Base-by-base conservation (phyloP, 345 rosid species). In the Streptanthus diversifolius region DNA sequence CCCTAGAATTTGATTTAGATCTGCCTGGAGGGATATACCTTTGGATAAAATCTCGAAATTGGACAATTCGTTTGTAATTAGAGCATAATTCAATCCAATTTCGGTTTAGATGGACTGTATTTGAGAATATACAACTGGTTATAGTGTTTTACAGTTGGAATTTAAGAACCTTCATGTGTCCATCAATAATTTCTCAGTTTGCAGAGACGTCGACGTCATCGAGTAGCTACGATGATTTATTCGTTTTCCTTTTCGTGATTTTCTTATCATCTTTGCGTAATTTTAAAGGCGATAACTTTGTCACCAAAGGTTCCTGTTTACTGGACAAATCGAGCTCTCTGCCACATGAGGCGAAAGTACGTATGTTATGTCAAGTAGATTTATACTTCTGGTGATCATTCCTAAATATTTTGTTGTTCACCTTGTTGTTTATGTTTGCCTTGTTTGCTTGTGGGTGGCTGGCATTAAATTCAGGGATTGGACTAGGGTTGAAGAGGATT, bases 241-340 rank as follows among this genome's bases (percentile, higher is more conserved):
- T 35, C 8, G 8, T 43, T 8, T 67, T 0, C 2, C 2, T 36
- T 1, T 40, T 32, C 25, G 1, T 59, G 68, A 49, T 41, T 18
- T 25, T 25, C 11, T n/a, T 61, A 29, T 44, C 18, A 69, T 53
- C 18, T 27, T 32, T 62, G 19, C 63, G 29, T 41, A 9, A 40
- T 9, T 71, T 45, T n/a, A 7, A 32, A 93, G 99, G 99, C 99
- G 55, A 91, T 91, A 24, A 76, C 96, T 0, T 70, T 93, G 51
- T 88, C 95, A 82, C 99, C 97, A 45, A 82, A 85, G 33, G 90
- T 91, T 63, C 84, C 96, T 44, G 78, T 90, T 8, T 91, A 91
- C 79, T 91, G 89, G 95, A 91, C 96, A 1, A 93, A 93, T 80
- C 97, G 99, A 41, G 97, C 99, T 37, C 85, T 87, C 33, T 93